Evolutionary conservation across 1,284 basidiomycete species (phyloP), one percentile per base, ranked within the genome.

Genomic region (Marasmius tenuissimus): DNA sequence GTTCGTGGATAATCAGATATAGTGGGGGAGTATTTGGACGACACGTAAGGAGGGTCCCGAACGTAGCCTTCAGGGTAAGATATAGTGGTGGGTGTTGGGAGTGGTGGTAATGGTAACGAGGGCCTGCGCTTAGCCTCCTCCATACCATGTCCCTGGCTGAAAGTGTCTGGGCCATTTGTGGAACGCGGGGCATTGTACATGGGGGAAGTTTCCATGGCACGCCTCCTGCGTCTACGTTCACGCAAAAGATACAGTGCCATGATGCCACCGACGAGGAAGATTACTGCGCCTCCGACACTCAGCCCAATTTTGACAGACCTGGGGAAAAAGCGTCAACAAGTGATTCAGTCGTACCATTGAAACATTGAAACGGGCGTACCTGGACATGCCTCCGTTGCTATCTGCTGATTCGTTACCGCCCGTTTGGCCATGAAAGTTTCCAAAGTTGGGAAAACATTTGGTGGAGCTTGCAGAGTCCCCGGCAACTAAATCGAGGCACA

Each of bases 291-390:
- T 1, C 77, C 80, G 37, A 78, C 74, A 42, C 77, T 73, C 49
- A 78, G 75, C 33, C 79, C 82, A 60, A 85, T 80, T 57, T 81
- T 71, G 18, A 78, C 72, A 22, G 69, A 67, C 59, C 81, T 83
- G 47, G 22, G 18, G 14, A 61, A 39, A 58, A 27, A 6, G 14
- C 40, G 56, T 50, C 47, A 42, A 62, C 57, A 47, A 64, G 63
- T 47, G 40, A 49, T 27, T 27, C 27, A 27, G 27, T 27, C 27
- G 4, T 27, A 4, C 27, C 27, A 27, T 27, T 27, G 27, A 27
- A 4, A 27, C 27, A 27, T 27, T 27, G 27, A 27, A 4, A 27
- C 27, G 4, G 27, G 27, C 27, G 27, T 27, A 27, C 27, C 27
- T 27, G 27, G 27, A 27, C 27, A 27, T 27, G 27, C 27, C 27